These are phyloP conservation scores for Aspergillus texensis DNA, from an alignment of 2,329 filamentous ascomycete genomes.

Conservation along the genomic window DNA sequence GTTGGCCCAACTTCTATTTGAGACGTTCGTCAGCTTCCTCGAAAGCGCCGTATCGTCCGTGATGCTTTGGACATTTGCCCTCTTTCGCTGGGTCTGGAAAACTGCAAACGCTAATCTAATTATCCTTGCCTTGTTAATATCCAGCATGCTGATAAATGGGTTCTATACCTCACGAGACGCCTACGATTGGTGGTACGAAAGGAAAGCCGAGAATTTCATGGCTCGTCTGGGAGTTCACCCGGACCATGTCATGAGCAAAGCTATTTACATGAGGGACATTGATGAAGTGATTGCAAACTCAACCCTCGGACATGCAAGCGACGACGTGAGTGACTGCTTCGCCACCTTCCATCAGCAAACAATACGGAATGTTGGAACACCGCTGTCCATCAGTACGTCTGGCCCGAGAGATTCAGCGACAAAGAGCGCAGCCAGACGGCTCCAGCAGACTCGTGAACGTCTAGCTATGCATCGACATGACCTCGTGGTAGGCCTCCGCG, in stretches of 20 bases:
- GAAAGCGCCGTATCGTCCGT: constrained; percentile 75
- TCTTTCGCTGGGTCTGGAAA: constrained; percentile 66
- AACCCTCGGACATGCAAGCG: constrained; percentile 30
- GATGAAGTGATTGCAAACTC: constrained; percentile 61
- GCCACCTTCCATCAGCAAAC: constrained; percentile 48
- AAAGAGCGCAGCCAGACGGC: constrained; percentile 53
- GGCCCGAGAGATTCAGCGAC: constrained; percentile 33
- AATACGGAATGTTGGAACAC: constrained; percentile 34
- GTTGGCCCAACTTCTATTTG: constrained; percentile 70
- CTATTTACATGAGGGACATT: constrained; percentile 81
- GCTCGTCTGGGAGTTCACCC: constrained; percentile 75
- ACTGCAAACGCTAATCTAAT: constrained; percentile 73
- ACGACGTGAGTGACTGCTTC: constrained; percentile 44
- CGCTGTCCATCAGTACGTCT: constrained; percentile 32
- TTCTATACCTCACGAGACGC: constrained; percentile 74
- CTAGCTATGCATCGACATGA: constrained; percentile 87
- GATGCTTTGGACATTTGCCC: constrained; percentile 75
- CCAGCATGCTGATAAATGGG: constrained; percentile 73
- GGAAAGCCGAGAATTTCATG: constrained; percentile 81
- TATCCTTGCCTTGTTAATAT: constrained; percentile 67
- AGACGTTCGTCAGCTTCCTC: constrained; percentile 71
- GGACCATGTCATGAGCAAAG: constrained; percentile 78
- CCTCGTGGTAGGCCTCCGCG: constrained; percentile 82
- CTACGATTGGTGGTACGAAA: constrained; percentile 82
- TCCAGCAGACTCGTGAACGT: constrained; percentile 79